Evolutionary conservation across 805 yeast genomes (phyloP).

Genomic region (Spathaspora gorwiae): DNA sequence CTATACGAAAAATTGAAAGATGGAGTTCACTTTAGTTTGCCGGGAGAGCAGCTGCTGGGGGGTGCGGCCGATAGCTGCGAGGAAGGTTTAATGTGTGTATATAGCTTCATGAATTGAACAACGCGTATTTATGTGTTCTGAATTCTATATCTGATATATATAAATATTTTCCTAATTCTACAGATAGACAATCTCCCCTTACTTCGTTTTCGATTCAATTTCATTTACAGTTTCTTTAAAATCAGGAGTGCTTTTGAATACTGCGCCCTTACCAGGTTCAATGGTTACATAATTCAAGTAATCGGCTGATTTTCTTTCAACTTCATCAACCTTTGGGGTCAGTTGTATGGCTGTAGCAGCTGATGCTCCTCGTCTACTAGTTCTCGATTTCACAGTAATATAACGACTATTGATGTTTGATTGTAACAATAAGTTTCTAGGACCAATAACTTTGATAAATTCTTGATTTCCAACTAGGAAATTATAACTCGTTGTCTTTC

Average conservation of each 20-base stretch:
- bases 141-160: no score
- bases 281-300: conserved; percentile 47
- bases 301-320: conserved; percentile 31
- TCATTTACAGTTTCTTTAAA: conserved; percentile 4
- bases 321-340: conserved; percentile 2
- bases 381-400: not conserved
- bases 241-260: conserved; percentile 6
- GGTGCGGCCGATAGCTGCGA: no score
- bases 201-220: not conserved
- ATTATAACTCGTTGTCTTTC: conserved; percentile 4
- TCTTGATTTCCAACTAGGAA: conserved; percentile 32
- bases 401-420: conserved; percentile 29
- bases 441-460: conserved; percentile 51
- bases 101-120: no score
- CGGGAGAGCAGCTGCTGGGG: no score
- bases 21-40: conserved; percentile 1
- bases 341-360: not conserved
- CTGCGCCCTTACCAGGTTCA: conserved; percentile 34
- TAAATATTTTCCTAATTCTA: no score
- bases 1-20: conserved; percentile 5
- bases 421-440: conserved; percentile 47
- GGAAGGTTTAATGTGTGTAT: no score
- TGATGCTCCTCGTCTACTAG: not conserved
- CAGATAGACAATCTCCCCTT: no score
- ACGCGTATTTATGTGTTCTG: no score